Evolutionary conservation across 192 early-diverging fungal genomes (phyloP), one percentile per base, ranked within the genome.

Genomic region (Umbelopsis sp.): DNA sequence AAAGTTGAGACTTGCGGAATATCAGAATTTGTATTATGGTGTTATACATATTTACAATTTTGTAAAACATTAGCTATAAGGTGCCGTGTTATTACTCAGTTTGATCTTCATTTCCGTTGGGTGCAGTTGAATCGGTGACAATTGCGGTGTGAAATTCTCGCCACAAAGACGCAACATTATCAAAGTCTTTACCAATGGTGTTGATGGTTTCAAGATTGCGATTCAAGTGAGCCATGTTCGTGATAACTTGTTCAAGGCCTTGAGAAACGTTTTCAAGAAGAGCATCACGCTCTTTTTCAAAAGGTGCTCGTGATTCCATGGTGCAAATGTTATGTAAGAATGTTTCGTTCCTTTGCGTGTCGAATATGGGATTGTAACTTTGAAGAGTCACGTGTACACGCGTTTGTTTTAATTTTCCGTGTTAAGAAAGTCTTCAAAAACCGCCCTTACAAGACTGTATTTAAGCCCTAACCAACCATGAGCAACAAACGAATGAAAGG

Each of bases 171-270:
- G 83, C 72, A 38, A 84, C 75, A 26, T 83, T 74, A 43, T 82
- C 79, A 76, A 88, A 88, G 49, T 88, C 84, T 38, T 76, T 78
- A 9, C 84, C 83, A 54, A 88, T 82, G 14, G 83, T 81, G 29
- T 77, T 70, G 45, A 88, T 73, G 9, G 83, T 82, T 14, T 86
- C 86, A 11, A 88, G 77, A 74, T 86, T 86, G 21, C 80, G 72
- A 32, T 84, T 78, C 25, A 88, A 69, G 24, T 78, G 79, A 32
- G 71, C 76, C 34, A 88, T 52, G 70, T 86, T 88, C 11, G 72
- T 68, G 24, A 80, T 72, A 14, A 82, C 75, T 53, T 88, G 83
- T 45, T 79, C 74, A 21, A 88, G 65, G 14, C 78, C 82, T 75
- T 83, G 69, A 17, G 41, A 31, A 29, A 52, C 71, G 47, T 77